phyloP scores from a whole-genome alignment of 2,329 filamentous ascomycete genomes.

The Clonostachys chloroleuca region DNA sequence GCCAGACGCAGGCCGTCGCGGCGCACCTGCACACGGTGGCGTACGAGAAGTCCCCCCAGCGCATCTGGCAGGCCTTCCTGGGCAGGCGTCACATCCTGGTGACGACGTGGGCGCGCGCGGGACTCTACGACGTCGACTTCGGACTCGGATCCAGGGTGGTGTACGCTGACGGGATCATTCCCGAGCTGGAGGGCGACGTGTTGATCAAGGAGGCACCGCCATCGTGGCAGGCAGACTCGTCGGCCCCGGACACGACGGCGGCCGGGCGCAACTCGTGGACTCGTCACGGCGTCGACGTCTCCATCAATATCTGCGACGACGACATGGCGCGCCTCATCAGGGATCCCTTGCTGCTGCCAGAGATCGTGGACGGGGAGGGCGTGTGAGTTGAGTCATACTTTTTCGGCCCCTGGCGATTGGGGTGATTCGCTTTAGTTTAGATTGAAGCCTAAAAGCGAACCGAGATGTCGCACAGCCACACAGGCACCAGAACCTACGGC shows the following conservation, averaged over 20 bases:
- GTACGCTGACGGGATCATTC: constrained; percentile 13
- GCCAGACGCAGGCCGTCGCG: constrained; percentile 1
- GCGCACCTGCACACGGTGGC: constrained; percentile 11
- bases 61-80: constrained; percentile 17
- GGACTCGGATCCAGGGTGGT: constrained; percentile 7
- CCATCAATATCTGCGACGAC: constrained; percentile 7
- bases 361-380: too few relatives aligned
- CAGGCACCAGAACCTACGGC: too few relatives aligned
- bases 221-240: background rate
- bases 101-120: constrained; percentile 15
- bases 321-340: constrained; percentile 9
- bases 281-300: constrained; percentile 12
- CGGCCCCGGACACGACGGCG: background rate
- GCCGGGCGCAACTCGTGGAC: constrained; percentile 8
- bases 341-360: constrained; percentile 9
- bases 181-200: constrained; percentile 11
- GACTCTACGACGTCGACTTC: constrained; percentile 16
- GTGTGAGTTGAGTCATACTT: too few relatives aligned
- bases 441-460: too few relatives aligned
- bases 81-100: constrained; percentile 13
- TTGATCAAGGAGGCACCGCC: constrained; percentile 14
- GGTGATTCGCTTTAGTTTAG: too few relatives aligned
- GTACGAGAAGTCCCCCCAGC: constrained; percentile 14
- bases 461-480: too few relatives aligned
- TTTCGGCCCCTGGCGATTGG: too few relatives aligned